Evolutionary conservation across 2,329 filamentous ascomycete species (phyloP).

Genomic region (Claviceps arundinis): DNA sequence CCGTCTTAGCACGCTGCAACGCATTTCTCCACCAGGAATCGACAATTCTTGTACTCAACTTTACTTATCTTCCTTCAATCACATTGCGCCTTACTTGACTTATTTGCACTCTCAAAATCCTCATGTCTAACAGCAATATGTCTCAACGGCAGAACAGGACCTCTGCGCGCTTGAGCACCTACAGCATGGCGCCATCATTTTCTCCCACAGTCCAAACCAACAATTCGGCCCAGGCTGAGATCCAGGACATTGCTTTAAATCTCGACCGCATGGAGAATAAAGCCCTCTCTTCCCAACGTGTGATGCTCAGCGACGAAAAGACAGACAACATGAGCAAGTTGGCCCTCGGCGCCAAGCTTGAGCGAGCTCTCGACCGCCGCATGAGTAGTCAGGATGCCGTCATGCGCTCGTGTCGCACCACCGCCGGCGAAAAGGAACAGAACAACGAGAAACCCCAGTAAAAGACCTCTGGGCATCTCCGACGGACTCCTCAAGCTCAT

Average conservation of each 20-base stretch:
- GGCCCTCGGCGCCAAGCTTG: conserved; percentile 78
- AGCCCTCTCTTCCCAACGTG: conserved; percentile 65
- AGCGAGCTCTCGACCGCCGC: conserved; percentile 71
- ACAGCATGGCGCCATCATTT: conserved; percentile 47
- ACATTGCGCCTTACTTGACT: neutral
- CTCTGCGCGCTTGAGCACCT: conserved; percentile 46
- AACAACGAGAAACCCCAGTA: conserved; percentile 21
- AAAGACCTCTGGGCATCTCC: neutral
- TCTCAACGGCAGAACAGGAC: conserved; percentile 30
- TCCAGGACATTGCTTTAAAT: conserved; percentile 60
- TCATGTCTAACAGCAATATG: conserved; percentile 5
- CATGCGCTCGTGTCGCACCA: conserved; percentile 45
- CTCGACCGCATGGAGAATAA: conserved; percentile 85
- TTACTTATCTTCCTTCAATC: neutral
- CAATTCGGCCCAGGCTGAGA: conserved; percentile 44
- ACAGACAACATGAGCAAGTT: conserved; percentile 71
- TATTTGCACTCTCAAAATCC: neutral
- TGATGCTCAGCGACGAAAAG: conserved; percentile 62
- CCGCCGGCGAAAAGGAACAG: conserved; percentile 23
- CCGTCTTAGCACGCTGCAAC: neutral
- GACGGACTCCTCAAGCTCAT: neutral
- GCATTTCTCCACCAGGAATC: neutral
- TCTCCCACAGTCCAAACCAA: conserved; percentile 40
- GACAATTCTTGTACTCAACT: neutral
- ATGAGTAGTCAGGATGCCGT: conserved; percentile 85